phyloP scores from a whole-genome alignment of 768 basidiomycete species.

The Agaricus subrufescens region DNA sequence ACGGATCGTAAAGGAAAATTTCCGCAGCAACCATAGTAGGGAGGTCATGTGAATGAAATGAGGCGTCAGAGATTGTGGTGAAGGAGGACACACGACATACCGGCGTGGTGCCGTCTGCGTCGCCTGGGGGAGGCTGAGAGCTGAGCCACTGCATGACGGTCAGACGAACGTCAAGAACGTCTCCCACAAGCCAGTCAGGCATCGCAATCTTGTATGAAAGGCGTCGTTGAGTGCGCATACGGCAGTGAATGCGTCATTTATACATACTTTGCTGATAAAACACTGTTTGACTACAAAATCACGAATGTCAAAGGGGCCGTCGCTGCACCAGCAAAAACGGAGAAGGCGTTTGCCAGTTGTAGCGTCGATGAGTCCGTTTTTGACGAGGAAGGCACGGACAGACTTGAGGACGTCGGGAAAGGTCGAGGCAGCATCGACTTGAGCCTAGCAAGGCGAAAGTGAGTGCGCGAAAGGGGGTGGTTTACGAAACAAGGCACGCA shows the following conservation, averaged over 20 bases:
- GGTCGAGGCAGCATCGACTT: conserved; percentile 74
- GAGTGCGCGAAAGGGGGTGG: neutral
- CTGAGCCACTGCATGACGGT: conserved; percentile 47
- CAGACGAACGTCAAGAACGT: conserved; percentile 71
- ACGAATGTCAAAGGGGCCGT: conserved; percentile 78
- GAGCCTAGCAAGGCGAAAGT: conserved; percentile 41
- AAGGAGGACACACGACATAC: conserved; percentile 13
- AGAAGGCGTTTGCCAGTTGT: conserved; percentile 49
- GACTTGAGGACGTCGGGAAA: conserved; percentile 65
- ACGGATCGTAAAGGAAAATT: neutral
- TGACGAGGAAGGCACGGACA: conserved; percentile 64
- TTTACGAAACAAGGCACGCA: conserved; percentile 28
- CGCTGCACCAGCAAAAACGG: conserved; percentile 79
- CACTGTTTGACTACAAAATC: conserved; percentile 89
- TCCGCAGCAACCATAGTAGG: neutral
- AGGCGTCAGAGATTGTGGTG: neutral
- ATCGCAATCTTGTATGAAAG: conserved; percentile 44
- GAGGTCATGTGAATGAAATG: neutral
- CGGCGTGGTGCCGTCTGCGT: conserved; percentile 2
- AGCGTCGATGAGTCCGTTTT: conserved; percentile 65
- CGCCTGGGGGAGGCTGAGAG: conserved; percentile 16
- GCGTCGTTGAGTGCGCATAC: conserved; percentile 13
- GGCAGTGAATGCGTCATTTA: too few relatives aligned
- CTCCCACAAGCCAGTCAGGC: conserved; percentile 70
- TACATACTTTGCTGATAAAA: conserved; percentile 70